Evolutionary conservation across 2,329 filamentous ascomycete species (phyloP).

Genomic region (Trichophyton mentagrophytes): DNA sequence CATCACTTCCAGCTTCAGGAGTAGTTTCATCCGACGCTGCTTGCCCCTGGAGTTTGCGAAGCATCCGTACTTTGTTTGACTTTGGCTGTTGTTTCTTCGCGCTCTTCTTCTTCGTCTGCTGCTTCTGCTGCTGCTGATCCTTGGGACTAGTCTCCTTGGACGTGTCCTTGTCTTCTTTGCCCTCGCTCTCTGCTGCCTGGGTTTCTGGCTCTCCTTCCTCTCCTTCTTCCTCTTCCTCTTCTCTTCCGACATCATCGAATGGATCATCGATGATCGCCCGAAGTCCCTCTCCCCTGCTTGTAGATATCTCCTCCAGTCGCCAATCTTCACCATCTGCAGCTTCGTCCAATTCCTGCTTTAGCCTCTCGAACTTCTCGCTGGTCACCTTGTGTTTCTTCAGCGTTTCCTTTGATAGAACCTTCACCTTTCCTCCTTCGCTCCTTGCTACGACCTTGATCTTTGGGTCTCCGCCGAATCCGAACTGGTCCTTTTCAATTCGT

Average conservation of each 20-base stretch:
- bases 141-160: slow-evolving; percentile 11
- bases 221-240: slow-evolving; percentile 16
- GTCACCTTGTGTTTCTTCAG: slow-evolving; percentile 56
- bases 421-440: slow-evolving; percentile 49
- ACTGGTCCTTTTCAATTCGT: slow-evolving; percentile 45
- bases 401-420: slow-evolving; percentile 51
- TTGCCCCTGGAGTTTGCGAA: slow-evolving; percentile 11
- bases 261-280: slow-evolving; percentile 52
- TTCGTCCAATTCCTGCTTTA: slow-evolving; percentile 55
- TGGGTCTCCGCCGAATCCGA: slow-evolving; percentile 39
- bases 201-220: neutral
- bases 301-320: slow-evolving; percentile 68
- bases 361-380: slow-evolving; percentile 52
- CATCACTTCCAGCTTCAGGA: slow-evolving; percentile 23
- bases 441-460: slow-evolving; percentile 39
- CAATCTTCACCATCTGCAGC: slow-evolving; percentile 60
- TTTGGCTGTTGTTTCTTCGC: slow-evolving; percentile 17
- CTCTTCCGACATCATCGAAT: slow-evolving; percentile 39
- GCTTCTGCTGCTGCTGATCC: slow-evolving; percentile 13
- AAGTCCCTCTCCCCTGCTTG: slow-evolving; percentile 52
- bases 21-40: slow-evolving; percentile 6
- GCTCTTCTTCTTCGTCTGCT: slow-evolving; percentile 14
- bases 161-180: neutral
- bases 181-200: neutral
- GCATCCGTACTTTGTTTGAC: slow-evolving; percentile 11